phyloP scores from a whole-genome alignment of 768 basidiomycete genomes.

The Rhodotorula kratochvilovae region DNA sequence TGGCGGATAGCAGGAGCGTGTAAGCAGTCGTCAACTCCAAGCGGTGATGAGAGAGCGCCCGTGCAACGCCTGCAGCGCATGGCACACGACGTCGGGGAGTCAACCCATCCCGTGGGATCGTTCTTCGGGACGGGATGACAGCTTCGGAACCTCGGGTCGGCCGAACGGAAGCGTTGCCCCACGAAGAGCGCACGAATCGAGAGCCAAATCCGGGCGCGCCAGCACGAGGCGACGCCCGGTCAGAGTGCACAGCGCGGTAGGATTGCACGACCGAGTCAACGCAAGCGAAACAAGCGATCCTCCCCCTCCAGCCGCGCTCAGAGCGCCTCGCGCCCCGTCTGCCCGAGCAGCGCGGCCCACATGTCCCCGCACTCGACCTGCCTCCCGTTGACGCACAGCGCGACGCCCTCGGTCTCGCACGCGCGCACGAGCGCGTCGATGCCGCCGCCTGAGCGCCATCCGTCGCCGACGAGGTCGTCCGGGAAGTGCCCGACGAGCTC shows the following conservation, averaged over 20 bases:
- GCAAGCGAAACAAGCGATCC: background rate
- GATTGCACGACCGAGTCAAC: background rate
- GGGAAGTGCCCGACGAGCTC: slow-evolving; percentile 18
- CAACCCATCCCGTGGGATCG: too few species aligned
- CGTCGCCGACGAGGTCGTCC: background rate
- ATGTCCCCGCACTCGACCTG: slow-evolving; percentile 2
- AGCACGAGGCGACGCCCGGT: too few species aligned
- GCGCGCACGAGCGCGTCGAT: background rate
- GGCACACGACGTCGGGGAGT: too few species aligned
- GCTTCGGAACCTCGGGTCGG: too few species aligned
- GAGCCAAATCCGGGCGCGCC: background rate
- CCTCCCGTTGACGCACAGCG: slow-evolving; percentile 8
- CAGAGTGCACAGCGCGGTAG: background rate
- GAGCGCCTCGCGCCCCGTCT: slow-evolving; percentile 7
- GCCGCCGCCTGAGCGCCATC: background rate
- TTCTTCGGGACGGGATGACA: too few species aligned
- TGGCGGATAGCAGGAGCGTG: too few species aligned
- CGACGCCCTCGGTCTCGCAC: background rate
- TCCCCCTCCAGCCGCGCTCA: background rate
- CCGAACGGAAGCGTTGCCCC: too few species aligned
- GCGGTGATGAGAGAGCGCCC: too few species aligned
- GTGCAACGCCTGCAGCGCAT: background rate
- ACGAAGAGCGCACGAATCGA: too few species aligned
- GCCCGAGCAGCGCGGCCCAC: slow-evolving; percentile 8
- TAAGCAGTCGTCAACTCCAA: too few species aligned